A percentile compares a stretch with the other conserved stretches of the same genome.
These are phyloP conservation scores for Ocimum tenuiflorum DNA, from an alignment of 257 asterid genomes.

Conservation along the genomic window DNA sequence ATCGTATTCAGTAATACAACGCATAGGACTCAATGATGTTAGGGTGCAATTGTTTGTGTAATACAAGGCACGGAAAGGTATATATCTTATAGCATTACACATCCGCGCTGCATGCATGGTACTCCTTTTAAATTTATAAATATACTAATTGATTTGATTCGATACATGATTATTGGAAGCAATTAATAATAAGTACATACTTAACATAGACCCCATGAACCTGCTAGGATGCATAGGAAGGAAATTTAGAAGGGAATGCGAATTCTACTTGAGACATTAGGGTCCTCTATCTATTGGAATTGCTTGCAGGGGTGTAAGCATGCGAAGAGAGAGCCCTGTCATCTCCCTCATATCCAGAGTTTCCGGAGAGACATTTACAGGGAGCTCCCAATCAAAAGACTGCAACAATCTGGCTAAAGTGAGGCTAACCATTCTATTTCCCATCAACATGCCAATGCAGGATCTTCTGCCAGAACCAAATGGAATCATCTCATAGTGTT, in stretches of 20 bases:
- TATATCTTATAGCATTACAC: background rate
- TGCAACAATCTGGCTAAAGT: conserved; percentile 38
- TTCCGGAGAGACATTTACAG: conserved; percentile 13
- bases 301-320: conserved; percentile 36
- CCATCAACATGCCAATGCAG: conserved; percentile 43
- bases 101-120: background rate
- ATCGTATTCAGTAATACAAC: background rate
- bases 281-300: conserved; percentile 5
- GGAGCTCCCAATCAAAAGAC: conserved; percentile 41
- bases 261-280: background rate
- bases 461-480: conserved; percentile 45
- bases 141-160: background rate
- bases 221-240: background rate
- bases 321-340: conserved; percentile 27
- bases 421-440: conserved; percentile 34
- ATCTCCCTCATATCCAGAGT: conserved; percentile 32
- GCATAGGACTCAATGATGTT: background rate
- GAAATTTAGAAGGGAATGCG: background rate
- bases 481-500: conserved; percentile 39
- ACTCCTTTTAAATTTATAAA: background rate
- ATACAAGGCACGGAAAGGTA: background rate
- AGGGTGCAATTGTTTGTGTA: background rate
- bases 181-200: too few relatives aligned
- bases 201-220: background rate
- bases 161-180: too few relatives aligned